Conservation (phyloP, 2,329 filamentous ascomycete species). For the Raffaelea arxii region DNA sequence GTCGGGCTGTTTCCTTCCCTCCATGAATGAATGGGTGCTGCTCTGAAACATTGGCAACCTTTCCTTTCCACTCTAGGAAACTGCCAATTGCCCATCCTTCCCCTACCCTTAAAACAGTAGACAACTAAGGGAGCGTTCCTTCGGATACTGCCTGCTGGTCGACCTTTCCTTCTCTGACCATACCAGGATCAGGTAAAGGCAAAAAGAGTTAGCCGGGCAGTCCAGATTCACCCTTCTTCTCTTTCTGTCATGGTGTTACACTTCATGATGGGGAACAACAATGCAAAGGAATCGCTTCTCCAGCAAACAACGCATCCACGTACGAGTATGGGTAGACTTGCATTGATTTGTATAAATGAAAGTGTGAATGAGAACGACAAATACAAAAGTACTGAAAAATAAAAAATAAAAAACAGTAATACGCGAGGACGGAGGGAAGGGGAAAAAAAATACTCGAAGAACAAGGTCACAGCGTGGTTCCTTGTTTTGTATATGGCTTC, state of each 20-base stretch:
- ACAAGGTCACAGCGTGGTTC: neutral
- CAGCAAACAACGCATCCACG: too few relatives aligned
- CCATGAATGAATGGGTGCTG: neutral
- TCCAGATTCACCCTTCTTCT: too few relatives aligned
- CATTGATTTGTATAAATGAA: too few relatives aligned
- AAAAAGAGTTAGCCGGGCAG: too few relatives aligned
- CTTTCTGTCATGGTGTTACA: too few relatives aligned
- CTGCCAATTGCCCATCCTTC: conserved; percentile 1
- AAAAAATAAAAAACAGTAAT: neutral
- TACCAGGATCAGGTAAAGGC: too few relatives aligned
- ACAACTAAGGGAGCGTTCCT: neutral
- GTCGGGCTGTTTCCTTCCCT: neutral
- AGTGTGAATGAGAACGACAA: too few relatives aligned
- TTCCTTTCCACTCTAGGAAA: neutral
- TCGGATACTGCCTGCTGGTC: neutral
- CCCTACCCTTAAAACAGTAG: conserved; percentile 4
- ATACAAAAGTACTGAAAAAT: too few relatives aligned
- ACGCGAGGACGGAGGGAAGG: neutral
- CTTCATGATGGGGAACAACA: too few relatives aligned
- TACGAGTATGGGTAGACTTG: too few relatives aligned
- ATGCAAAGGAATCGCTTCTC: too few relatives aligned
- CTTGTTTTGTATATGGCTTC: neutral
- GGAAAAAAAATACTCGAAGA: neutral
- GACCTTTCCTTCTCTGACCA: too few relatives aligned
- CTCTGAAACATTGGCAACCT: conserved; percentile 3